Evolutionary conservation across 1,139 yeast species (phyloP).

Genomic region (Ogataea hybrid): DNA sequence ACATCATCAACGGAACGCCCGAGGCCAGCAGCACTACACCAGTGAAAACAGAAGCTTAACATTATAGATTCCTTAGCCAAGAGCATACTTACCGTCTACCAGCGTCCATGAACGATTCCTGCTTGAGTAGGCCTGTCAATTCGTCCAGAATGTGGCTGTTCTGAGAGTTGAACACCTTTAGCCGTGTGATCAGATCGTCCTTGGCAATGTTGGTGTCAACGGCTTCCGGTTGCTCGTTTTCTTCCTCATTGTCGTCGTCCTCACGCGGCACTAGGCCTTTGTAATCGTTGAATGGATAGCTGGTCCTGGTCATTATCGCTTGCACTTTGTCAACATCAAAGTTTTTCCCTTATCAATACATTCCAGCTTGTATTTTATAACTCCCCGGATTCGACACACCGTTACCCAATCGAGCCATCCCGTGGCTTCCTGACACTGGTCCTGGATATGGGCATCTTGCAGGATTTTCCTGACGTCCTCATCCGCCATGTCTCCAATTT

Average conservation of each 20-base stretch:
- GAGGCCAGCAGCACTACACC: constrained; percentile 2
- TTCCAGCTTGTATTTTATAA: constrained; percentile 70
- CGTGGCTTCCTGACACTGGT: constrained; percentile 46
- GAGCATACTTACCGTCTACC: background rate
- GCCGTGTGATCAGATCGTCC: constrained; percentile 28
- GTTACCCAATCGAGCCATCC: constrained; percentile 79
- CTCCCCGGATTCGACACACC: constrained; percentile 60
- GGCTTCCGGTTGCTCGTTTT: constrained; percentile 20
- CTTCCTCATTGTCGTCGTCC: constrained; percentile 22
- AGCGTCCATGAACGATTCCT: constrained; percentile 34
- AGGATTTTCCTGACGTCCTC: constrained; percentile 55
- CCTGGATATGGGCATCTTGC: constrained; percentile 38
- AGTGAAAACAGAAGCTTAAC: background rate
- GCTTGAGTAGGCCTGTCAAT: constrained; percentile 49
- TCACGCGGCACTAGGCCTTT: constrained; percentile 22
- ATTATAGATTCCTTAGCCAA: constrained; percentile 1
- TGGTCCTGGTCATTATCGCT: constrained; percentile 41
- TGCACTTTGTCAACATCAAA: constrained; percentile 42
- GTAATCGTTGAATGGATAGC: constrained; percentile 29
- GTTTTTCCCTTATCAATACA: constrained; percentile 47
- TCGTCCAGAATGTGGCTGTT: constrained; percentile 33
- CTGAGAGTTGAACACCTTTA: constrained; percentile 29
- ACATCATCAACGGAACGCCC: constrained; percentile 36
- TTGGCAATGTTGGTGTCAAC: constrained; percentile 32
- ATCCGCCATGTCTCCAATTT: constrained; percentile 79